A percentile compares a stretch with the other conserved stretches of the same genome.
Conservation (phyloP, 148 eudicot genomes). For the Rhododendron simsii region DNA sequence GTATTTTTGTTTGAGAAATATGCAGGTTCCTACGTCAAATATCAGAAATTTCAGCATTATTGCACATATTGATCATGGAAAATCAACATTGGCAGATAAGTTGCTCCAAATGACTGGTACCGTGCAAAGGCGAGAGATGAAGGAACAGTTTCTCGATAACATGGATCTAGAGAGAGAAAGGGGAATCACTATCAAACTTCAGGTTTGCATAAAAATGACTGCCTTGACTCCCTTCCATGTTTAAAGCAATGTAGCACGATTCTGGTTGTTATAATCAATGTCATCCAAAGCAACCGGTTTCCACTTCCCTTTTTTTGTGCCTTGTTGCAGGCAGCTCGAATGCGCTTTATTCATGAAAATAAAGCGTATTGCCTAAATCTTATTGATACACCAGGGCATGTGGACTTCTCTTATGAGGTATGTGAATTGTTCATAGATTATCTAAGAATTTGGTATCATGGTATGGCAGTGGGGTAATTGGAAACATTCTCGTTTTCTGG, state of each 20-base stretch:
- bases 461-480: not conserved
- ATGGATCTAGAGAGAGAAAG: slow-evolving; percentile 99
- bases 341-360: slow-evolving; percentile 70
- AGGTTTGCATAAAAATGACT: slow-evolving; percentile 41
- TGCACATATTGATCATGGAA: slow-evolving; percentile 99
- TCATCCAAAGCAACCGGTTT: slow-evolving; percentile 3
- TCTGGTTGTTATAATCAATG: not conserved
- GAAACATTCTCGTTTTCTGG: not conserved
- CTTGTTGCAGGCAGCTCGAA: slow-evolving; percentile 79
- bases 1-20: slow-evolving; percentile 9
- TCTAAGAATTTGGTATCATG: not conserved
- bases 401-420: slow-evolving; percentile 99
- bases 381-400: slow-evolving; percentile 99
- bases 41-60: slow-evolving; percentile 89
- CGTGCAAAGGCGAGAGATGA: slow-evolving; percentile 92
- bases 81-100: slow-evolving; percentile 97
- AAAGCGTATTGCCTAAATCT: slow-evolving; percentile 89
- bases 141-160: slow-evolving; percentile 97
- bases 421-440: not conserved
- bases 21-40: slow-evolving; percentile 84
- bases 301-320: slow-evolving; percentile 6
- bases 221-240: not conserved
- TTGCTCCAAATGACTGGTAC: slow-evolving; percentile 92
- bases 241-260: not conserved
- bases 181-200: slow-evolving; percentile 94